A percentile compares a stretch with the other conserved stretches of the same genome.
Evolutionary conservation across 2,329 filamentous ascomycete species (phyloP).

Genomic region (Cladosporium sp.): DNA sequence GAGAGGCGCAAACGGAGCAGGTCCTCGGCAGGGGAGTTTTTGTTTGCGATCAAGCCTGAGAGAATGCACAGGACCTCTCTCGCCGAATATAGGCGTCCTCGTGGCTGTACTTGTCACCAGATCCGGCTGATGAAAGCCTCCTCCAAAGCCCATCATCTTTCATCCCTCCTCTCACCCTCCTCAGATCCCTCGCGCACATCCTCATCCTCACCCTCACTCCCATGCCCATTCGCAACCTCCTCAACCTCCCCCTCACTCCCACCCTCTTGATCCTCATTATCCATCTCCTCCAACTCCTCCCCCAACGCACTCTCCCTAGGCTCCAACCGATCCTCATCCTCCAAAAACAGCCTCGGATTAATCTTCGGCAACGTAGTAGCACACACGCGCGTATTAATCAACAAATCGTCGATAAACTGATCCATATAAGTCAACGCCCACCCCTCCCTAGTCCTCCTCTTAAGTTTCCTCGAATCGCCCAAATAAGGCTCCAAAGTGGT

Average conservation of each 20-base stretch:
- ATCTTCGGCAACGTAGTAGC: slow-evolving; percentile 91
- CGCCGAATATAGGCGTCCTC: no score
- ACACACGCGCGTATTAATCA: slow-evolving; percentile 84
- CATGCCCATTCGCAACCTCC: slow-evolving; percentile 18
- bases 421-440: slow-evolving; percentile 78
- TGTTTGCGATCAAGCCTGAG: no score
- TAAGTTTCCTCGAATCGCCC: slow-evolving; percentile 76
- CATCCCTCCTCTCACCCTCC: not conserved
- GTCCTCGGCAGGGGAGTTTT: no score
- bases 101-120: no score
- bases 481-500: slow-evolving; percentile 74
- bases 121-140: not conserved
- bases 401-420: slow-evolving; percentile 86
- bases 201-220: no score
- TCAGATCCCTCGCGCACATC: not conserved
- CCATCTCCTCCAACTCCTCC: slow-evolving; percentile 65
- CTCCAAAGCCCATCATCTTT: not conserved
- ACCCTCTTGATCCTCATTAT: slow-evolving; percentile 46
- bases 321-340: slow-evolving; percentile 85
- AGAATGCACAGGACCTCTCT: no score
- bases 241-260: slow-evolving; percentile 24
- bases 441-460: slow-evolving; percentile 67
- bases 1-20: no score
- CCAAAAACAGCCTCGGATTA: slow-evolving; percentile 72
- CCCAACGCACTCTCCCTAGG: slow-evolving; percentile 78